These are phyloP conservation scores for Tetracladium setigerum DNA, from an alignment of 495 filamentous ascomycete species.

Conservation along the genomic window DNA sequence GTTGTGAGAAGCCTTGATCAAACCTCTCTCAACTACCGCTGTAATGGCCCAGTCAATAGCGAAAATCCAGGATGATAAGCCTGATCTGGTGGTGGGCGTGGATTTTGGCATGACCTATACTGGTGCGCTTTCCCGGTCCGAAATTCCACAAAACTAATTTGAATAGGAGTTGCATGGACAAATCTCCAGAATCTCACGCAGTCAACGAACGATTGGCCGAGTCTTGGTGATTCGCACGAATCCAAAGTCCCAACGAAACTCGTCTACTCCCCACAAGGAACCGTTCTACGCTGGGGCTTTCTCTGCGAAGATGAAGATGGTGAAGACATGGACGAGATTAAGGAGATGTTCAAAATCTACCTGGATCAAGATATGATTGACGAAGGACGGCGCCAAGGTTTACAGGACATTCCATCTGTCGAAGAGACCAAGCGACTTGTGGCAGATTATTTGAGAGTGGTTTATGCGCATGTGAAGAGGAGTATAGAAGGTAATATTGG, in stretches of 20 bases:
- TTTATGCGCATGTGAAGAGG: constrained; percentile 47
- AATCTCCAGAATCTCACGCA: not conserved
- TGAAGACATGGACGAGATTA: not conserved
- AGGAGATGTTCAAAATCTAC: not conserved
- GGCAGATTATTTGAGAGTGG: constrained; percentile 44
- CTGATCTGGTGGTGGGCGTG: constrained; percentile 32
- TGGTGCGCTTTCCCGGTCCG: too few relatives aligned
- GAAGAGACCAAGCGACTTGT: constrained; percentile 33
- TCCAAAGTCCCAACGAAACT: not conserved
- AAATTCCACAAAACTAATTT: too few relatives aligned
- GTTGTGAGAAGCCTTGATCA: too few relatives aligned
- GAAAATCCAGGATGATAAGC: not conserved
- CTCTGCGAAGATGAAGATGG: not conserved
- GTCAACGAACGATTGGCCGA: not conserved
- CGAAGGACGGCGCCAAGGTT: too few relatives aligned
- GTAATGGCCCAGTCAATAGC: too few relatives aligned
- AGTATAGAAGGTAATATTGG: constrained; percentile 34
- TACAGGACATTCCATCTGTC: too few relatives aligned
- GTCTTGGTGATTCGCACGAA: not conserved
- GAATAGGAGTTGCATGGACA: not conserved
- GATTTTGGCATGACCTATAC: constrained; percentile 39
- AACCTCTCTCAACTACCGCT: too few relatives aligned
- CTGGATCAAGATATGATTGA: not conserved
- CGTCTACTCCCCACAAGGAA: not conserved
- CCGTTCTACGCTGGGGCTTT: not conserved